A percentile compares a stretch with the other conserved stretches of the same genome.
These are phyloP conservation scores for Sinapis alba DNA, from an alignment of 441 rosid species.

Conservation along the genomic window DNA sequence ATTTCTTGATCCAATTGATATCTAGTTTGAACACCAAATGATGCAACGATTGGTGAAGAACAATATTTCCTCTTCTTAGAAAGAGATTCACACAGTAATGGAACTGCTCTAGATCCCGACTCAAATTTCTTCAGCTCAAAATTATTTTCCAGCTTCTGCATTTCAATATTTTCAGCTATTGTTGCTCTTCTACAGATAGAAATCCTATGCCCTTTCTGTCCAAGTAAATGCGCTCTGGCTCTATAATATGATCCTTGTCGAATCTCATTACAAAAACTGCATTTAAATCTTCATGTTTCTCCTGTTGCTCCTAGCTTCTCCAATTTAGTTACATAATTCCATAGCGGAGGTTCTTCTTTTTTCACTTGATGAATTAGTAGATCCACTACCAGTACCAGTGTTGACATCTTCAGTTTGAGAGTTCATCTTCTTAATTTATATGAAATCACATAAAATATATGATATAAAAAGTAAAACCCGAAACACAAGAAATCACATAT, in stretches of 20 bases:
- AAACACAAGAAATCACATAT: not conserved
- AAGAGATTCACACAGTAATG: not conserved
- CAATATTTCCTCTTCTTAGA: not conserved
- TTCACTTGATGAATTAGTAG: not conserved
- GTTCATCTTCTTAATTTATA: not conserved
- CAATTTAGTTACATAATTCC: not conserved
- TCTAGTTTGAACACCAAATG: not conserved
- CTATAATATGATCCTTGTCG: not conserved
- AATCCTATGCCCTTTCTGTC: not conserved
- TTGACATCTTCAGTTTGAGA: not conserved
- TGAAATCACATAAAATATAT: not conserved
- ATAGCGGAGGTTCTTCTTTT: not conserved
- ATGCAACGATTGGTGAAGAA: not conserved
- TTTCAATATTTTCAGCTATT: not conserved
- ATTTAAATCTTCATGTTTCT: not conserved
- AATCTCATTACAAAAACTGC: not conserved
- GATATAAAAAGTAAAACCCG: not conserved
- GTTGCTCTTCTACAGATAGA: not conserved
- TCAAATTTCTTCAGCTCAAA: not conserved
- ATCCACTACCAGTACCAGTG: not conserved
- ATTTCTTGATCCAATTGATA: not conserved
- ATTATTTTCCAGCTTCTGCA: not conserved
- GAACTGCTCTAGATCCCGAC: not conserved
- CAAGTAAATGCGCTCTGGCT: not conserved
- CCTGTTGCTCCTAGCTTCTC: not conserved